Evolutionary conservation across 192 early-diverging fungal genomes (phyloP).

Genomic region (Rhizophagus sp.): DNA sequence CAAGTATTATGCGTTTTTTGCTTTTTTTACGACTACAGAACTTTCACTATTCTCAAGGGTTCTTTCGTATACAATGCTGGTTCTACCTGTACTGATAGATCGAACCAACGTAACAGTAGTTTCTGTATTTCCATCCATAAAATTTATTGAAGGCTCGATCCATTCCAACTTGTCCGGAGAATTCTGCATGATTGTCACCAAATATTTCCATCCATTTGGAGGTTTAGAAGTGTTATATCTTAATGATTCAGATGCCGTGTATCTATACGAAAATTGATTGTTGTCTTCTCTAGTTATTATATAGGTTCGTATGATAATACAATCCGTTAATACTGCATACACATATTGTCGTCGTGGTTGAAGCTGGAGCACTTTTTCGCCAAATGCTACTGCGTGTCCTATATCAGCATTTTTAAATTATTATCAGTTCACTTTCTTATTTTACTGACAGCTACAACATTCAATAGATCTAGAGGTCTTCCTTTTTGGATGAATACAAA

Average conservation of each 20-base stretch:
- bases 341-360: constrained; percentile 17
- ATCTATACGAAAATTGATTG: too few species aligned
- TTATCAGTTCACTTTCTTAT: background rate
- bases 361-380: constrained; percentile 20
- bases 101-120: constrained; percentile 1
- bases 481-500: constrained; percentile 8
- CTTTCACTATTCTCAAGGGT: background rate
- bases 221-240: background rate
- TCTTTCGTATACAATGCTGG: constrained; percentile 23
- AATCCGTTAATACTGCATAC: constrained; percentile 8
- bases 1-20: background rate
- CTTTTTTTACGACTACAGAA: constrained; percentile 8
- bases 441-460: constrained; percentile 1
- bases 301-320: background rate
- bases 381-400: constrained; percentile 17
- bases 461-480: background rate
- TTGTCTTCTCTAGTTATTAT: background rate
- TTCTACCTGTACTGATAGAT: constrained; percentile 20
- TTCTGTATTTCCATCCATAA: background rate
- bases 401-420: constrained; percentile 17
- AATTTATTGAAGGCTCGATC: constrained; percentile 16
- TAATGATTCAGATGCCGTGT: background rate
- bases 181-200: constrained; percentile 10
- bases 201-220: constrained; percentile 7
- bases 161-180: background rate